phyloP scores from a whole-genome alignment of 495 filamentous ascomycete genomes.

The Annulohypoxylon moriforme region DNA sequence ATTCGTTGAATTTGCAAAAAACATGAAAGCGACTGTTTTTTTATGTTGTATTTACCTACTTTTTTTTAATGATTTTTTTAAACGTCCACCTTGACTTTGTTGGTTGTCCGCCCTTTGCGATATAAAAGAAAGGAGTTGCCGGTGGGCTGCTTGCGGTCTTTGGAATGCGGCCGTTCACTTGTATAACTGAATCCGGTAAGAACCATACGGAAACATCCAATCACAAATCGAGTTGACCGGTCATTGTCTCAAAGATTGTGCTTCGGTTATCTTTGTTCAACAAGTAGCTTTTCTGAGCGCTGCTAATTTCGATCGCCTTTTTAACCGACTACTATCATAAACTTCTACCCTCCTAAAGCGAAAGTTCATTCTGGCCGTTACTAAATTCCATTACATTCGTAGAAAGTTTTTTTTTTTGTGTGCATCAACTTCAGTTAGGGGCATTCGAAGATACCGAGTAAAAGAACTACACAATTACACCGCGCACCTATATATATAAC shows the following conservation, averaged over 20 bases:
- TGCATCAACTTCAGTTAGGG: not conserved
- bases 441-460: not conserved
- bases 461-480: not conserved
- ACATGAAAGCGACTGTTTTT: conserved; percentile 7
- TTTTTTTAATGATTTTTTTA: no score
- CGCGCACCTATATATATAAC: not conserved
- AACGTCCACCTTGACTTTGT: conserved; percentile 13
- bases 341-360: not conserved
- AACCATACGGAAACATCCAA: conserved; percentile 45
- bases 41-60: no score
- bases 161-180: conserved; percentile 37
- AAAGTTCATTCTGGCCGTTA: not conserved
- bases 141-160: conserved; percentile 28
- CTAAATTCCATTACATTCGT: not conserved
- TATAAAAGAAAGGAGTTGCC: conserved; percentile 11
- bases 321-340: conserved; percentile 14
- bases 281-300: conserved; percentile 6
- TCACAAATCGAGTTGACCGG: conserved; percentile 13
- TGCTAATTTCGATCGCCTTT: conserved; percentile 10
- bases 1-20: not conserved
- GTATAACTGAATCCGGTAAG: conserved; percentile 38
- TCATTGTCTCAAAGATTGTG: conserved; percentile 25
- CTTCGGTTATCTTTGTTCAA: conserved; percentile 17
- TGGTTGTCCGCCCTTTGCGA: not conserved
- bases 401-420: not conserved